phyloP scores from a whole-genome alignment of 371 early-diverging fungal species.

The Paraphysoderma sedebokerense region DNA sequence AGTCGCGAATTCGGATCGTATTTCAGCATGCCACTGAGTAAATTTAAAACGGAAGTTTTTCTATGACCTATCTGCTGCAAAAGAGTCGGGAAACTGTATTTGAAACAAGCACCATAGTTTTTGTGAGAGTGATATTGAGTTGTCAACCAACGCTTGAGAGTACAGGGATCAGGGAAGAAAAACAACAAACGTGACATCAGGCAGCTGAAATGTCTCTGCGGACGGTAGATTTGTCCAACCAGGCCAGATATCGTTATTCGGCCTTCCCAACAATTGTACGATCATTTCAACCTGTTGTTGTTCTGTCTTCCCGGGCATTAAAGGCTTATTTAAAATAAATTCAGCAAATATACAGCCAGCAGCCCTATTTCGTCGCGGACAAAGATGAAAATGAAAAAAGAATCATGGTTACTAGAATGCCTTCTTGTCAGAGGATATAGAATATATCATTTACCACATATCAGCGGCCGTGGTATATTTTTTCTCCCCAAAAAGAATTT shows the following conservation, averaged over 20 bases:
- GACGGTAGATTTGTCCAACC: conserved; percentile 44
- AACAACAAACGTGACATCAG: conserved; percentile 26
- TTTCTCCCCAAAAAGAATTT: conserved; percentile 61
- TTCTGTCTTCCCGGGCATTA: conserved; percentile 74
- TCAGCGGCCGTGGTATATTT: conserved; percentile 72
- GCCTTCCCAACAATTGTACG: conserved; percentile 54
- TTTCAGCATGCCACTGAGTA: too few species aligned
- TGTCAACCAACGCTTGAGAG: too few species aligned
- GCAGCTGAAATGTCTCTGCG: conserved; percentile 22
- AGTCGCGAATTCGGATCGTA: too few species aligned
- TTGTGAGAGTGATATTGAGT: too few species aligned
- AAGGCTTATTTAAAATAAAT: conserved; percentile 43
- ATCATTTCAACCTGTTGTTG: conserved; percentile 55
- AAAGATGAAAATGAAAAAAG: not conserved
- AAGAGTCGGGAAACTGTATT: too few species aligned
- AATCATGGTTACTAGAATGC: not conserved
- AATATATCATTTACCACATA: too few species aligned
- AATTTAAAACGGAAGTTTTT: too few species aligned
- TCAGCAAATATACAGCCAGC: conserved; percentile 79
- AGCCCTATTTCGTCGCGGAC: conserved; percentile 23
- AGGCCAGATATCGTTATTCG: conserved; percentile 64
- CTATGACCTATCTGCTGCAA: too few species aligned
- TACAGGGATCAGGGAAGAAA: too few species aligned
- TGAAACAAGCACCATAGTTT: too few species aligned
- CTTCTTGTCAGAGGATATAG: too few species aligned